Conservation (phyloP, 208 protist species). For the Leishmania gerbilli region DNA sequence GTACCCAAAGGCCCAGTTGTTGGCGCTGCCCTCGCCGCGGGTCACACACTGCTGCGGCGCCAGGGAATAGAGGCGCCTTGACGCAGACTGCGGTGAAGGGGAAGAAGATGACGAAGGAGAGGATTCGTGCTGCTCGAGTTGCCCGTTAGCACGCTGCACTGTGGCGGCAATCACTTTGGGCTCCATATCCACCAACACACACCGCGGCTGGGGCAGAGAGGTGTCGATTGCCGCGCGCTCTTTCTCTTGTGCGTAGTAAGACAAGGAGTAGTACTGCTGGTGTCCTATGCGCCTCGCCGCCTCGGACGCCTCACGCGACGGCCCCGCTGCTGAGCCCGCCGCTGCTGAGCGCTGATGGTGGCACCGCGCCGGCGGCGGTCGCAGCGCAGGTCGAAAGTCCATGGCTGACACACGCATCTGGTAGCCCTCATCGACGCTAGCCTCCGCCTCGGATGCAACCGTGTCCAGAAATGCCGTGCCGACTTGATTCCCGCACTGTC, state of each 20-base stretch:
- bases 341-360: background rate
- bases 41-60: slow-evolving; percentile 71
- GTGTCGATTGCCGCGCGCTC: background rate
- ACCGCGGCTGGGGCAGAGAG: slow-evolving; percentile 60
- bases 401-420: slow-evolving; percentile 52
- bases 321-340: background rate
- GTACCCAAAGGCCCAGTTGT: slow-evolving; percentile 94
- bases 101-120: background rate
- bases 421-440: slow-evolving; percentile 49
- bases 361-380: background rate
- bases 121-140: background rate
- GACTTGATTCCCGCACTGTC: slow-evolving; percentile 94
- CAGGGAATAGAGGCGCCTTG: slow-evolving; percentile 39
- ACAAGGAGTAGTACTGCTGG: slow-evolving; percentile 31
- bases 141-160: slow-evolving; percentile 26
- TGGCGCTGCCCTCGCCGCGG: slow-evolving; percentile 75
- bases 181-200: slow-evolving; percentile 91
- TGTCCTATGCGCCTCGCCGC: background rate
- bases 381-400: slow-evolving; percentile 60
- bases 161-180: slow-evolving; percentile 77
- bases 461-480: slow-evolving; percentile 73
- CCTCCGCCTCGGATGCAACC: slow-evolving; percentile 55
- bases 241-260: slow-evolving; percentile 9
- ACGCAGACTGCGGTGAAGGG: background rate
- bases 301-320: background rate